Conservation (phyloP, 202 grass and related monocot species). For the Setaria italica region DNA sequence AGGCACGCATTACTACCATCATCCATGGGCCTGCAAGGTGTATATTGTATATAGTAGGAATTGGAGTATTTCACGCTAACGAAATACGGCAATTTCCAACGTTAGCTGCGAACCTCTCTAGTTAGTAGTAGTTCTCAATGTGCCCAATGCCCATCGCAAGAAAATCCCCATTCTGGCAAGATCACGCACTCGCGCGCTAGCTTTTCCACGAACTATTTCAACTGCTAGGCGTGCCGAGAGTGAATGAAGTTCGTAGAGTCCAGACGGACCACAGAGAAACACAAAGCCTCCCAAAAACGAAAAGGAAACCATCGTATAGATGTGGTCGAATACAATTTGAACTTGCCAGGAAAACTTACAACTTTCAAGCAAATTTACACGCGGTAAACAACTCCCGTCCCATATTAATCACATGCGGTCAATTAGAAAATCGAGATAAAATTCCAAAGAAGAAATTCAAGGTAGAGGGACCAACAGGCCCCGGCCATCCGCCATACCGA, state of each 20-base stretch:
- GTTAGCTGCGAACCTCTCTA: no score
- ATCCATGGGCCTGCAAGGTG: no score
- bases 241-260: background rate
- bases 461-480: background rate
- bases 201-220: background rate
- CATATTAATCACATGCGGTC: constrained; percentile 26
- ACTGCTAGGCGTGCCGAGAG: background rate
- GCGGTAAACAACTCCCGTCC: constrained; percentile 22
- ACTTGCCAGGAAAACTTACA: constrained; percentile 37
- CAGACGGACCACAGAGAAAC: background rate
- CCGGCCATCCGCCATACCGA: background rate
- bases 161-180: no score
- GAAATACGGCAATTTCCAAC: no score
- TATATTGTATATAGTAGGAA: no score
- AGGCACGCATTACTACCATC: no score
- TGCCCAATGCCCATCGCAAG: no score
- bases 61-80: no score
- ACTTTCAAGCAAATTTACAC: constrained; percentile 48
- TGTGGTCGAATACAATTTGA: constrained; percentile 22
- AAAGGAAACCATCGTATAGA: background rate
- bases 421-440: constrained; percentile 33
- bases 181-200: no score
- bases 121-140: no score
- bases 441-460: constrained; percentile 6
- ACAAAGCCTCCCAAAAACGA: background rate